Conservation (phyloP, 2,329 filamentous ascomycete genomes). For the Dactylellina cionopaga region DNA sequence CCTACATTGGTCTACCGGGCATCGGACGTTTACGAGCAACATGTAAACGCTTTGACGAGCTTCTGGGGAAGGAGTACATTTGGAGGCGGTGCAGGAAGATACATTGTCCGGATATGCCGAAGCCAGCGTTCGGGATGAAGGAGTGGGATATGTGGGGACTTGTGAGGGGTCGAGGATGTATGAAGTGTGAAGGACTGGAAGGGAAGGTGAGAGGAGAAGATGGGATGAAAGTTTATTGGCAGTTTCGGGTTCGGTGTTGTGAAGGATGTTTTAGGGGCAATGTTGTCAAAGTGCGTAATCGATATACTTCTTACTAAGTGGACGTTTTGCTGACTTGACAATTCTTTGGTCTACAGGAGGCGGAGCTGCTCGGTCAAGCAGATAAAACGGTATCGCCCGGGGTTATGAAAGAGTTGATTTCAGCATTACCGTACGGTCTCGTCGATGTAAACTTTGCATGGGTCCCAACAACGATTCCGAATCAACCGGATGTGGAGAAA, state of each 20-base stretch:
- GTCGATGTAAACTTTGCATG: constrained; percentile 55
- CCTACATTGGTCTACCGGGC: constrained; percentile 29
- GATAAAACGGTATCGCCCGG: constrained; percentile 73
- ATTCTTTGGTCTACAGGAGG: constrained; percentile 55
- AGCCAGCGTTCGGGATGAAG: constrained; percentile 71
- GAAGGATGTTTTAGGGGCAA: constrained; percentile 71
- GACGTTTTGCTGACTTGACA: neutral
- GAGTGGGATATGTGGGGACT: constrained; percentile 83
- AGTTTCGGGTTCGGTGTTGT: constrained; percentile 75
- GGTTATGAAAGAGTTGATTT: constrained; percentile 70
- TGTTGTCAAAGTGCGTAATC: constrained; percentile 72
- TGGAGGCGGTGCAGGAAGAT: constrained; percentile 55
- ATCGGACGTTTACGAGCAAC: constrained; percentile 45
- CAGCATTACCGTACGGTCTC: constrained; percentile 76
- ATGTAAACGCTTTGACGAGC: constrained; percentile 51
- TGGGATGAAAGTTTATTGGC: constrained; percentile 65
- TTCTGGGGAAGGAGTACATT: constrained; percentile 53
- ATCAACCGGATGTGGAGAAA: constrained; percentile 70
- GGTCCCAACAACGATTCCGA: constrained; percentile 59
- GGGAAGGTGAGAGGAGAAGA: constrained; percentile 53
- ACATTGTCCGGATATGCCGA: constrained; percentile 72
- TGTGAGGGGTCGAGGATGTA: constrained; percentile 71
- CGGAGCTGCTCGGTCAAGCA: constrained; percentile 69
- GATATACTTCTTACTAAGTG: constrained; percentile 13
- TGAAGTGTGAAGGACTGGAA: constrained; percentile 70